Evolutionary conservation across 179 eudicot genomes (phyloP).

Genomic region (Actinidia arguta): DNA sequence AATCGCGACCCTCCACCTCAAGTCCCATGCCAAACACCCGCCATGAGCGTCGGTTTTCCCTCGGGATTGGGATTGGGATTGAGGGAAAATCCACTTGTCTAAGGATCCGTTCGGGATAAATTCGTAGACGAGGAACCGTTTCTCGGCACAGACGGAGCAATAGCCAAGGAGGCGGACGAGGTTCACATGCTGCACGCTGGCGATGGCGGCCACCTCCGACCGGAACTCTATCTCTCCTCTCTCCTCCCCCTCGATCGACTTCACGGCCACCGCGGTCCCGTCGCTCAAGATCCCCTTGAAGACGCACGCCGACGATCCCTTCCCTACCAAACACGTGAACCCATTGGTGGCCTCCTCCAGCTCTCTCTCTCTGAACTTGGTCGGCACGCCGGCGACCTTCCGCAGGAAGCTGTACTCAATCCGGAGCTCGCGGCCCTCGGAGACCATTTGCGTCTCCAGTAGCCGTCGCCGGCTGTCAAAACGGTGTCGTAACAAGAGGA

Average conservation of each 20-base stretch:
- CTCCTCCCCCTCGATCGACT: conserved; percentile 63
- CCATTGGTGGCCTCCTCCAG: conserved; percentile 80
- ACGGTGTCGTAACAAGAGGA: conserved; percentile 35
- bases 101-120: conserved; percentile 70
- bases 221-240: conserved; percentile 71
- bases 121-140: conserved; percentile 71
- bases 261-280: conserved; percentile 79
- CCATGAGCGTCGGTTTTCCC: not conserved
- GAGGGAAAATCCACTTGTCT: conserved; percentile 80
- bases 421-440: conserved; percentile 63
- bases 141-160: conserved; percentile 52
- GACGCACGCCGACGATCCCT: conserved; percentile 78
- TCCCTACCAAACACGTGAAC: conserved; percentile 62
- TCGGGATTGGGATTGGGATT: conserved; percentile 22
- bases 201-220: conserved; percentile 82
- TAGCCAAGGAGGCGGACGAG: conserved; percentile 69
- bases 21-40: conserved; percentile 75
- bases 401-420: conserved; percentile 72
- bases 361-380: conserved; percentile 63
- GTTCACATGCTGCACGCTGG: conserved; percentile 69
- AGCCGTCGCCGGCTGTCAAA: conserved; percentile 20
- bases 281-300: conserved; percentile 69
- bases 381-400: conserved; percentile 90
- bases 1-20: conserved; percentile 57
- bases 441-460: conserved; percentile 32